These are phyloP conservation scores for Leptographium flavum DNA, from an alignment of 2,329 filamentous ascomycete species.

Conservation along the genomic window DNA sequence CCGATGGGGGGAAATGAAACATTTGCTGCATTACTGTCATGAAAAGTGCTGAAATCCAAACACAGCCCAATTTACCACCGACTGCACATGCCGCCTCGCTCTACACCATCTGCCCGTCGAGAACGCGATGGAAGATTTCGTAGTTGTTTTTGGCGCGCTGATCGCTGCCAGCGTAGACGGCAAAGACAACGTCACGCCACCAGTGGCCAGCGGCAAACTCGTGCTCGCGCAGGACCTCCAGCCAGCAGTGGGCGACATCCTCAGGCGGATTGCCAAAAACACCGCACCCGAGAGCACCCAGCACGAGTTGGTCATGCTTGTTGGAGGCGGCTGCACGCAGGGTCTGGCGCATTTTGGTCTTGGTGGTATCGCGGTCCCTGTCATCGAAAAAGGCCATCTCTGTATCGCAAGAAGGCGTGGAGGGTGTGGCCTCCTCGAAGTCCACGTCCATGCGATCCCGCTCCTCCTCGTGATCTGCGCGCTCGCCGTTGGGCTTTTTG, in stretches of 20 bases:
- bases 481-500: not conserved
- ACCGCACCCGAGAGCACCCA: conserved; percentile 58
- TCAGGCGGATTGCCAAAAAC: conserved; percentile 47
- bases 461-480: not conserved
- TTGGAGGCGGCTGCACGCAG: conserved; percentile 44
- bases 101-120: conserved; percentile 23
- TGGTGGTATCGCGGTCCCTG: conserved; percentile 37
- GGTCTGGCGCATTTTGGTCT: conserved; percentile 47
- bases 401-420: not conserved
- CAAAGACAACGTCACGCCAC: conserved; percentile 52
- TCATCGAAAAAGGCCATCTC: conserved; percentile 21
- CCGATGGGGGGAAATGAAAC: too few relatives aligned
- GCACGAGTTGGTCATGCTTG: conserved; percentile 43
- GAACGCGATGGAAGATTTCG: conserved; percentile 29
- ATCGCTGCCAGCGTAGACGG: conserved; percentile 34
- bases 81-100: not conserved
- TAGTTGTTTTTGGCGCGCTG: conserved; percentile 27
- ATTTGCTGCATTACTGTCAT: too few relatives aligned
- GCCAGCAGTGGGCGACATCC: conserved; percentile 49
- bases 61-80: too few relatives aligned
- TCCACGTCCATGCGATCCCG: not conserved
- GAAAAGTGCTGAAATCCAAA: too few relatives aligned
- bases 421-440: not conserved
- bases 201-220: conserved; percentile 43
- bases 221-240: conserved; percentile 40